These are phyloP conservation scores for Lentinula edodes DNA, from an alignment of 768 basidiomycete species.

Conservation along the genomic window DNA sequence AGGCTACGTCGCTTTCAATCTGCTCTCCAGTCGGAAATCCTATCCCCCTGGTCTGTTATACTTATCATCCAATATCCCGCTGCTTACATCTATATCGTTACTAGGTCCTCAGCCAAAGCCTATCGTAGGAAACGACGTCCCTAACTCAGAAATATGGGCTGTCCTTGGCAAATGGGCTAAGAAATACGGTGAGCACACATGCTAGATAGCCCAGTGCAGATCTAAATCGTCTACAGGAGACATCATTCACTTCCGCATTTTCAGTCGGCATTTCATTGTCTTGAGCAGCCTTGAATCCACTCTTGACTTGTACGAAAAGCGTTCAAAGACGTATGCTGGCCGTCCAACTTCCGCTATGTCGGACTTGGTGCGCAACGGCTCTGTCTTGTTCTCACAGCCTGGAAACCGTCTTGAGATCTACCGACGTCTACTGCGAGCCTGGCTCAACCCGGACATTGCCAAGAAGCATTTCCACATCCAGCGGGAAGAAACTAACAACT, in stretches of 20 bases:
- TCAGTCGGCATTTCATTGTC: neutral
- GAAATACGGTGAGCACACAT: neutral
- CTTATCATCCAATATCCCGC: neutral
- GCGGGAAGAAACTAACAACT: neutral
- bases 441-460: neutral
- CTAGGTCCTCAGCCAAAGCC: neutral
- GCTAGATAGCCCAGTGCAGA: neutral
- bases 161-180: neutral
- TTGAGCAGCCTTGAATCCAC: neutral
- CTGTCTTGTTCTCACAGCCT: neutral
- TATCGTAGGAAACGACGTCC: neutral
- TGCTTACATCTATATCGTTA: neutral
- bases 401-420: constrained; percentile 1
- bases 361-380: neutral
- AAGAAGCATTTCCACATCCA: constrained; percentile 1
- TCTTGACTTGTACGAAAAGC: neutral
- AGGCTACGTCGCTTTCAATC: neutral
- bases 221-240: neutral
- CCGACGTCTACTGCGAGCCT: neutral
- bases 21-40: neutral
- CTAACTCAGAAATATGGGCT: neutral
- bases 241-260: neutral
- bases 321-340: neutral
- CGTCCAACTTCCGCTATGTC: neutral
- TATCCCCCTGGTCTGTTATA: neutral